Conservation (phyloP, 805 yeast species). For the Torulaspora quercuum region DNA sequence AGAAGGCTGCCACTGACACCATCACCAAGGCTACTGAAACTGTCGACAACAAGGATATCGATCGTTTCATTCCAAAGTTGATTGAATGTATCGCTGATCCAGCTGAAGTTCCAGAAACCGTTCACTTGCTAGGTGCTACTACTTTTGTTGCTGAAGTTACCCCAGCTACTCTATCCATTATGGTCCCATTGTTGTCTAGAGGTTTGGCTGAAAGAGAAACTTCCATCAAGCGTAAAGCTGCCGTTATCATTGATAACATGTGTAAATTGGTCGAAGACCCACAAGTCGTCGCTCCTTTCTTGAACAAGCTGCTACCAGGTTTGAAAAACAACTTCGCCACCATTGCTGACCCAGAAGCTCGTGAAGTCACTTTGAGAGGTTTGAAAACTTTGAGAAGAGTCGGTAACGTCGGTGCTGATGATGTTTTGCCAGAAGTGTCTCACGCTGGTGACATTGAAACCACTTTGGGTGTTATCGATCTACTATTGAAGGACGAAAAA, state of each 20-base stretch:
- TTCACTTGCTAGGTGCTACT: slow-evolving; percentile 98
- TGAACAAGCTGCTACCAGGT: slow-evolving; percentile 93
- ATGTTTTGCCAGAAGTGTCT: slow-evolving; percentile 92
- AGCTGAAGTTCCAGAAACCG: slow-evolving; percentile 97
- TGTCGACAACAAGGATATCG: slow-evolving; percentile 99
- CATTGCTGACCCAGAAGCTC: slow-evolving; percentile 99
- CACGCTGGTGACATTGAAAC: slow-evolving; percentile 96
- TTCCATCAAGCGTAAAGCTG: slow-evolving; percentile 98
- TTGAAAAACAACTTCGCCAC: slow-evolving; percentile 88
- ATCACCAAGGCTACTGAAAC: slow-evolving; percentile 96
- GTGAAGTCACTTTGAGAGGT: slow-evolving; percentile 97
- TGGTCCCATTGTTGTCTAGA: slow-evolving; percentile 98
- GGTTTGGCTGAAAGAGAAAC: slow-evolving; percentile 99
- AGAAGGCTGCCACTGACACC: slow-evolving; percentile 92
- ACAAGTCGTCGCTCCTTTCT: slow-evolving; percentile 99
- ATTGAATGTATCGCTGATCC: slow-evolving; percentile 97
- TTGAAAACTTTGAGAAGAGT: slow-evolving; percentile 97
- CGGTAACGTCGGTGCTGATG: slow-evolving; percentile 91
- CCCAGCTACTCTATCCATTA: slow-evolving; percentile 97
- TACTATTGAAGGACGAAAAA: slow-evolving; percentile 64
- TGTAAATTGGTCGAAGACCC: slow-evolving; percentile 99
- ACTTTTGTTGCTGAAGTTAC: slow-evolving; percentile 99
- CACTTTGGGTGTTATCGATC: slow-evolving; percentile 76
- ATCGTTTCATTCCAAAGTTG: slow-evolving; percentile 96
- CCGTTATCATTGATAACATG: slow-evolving; percentile 99